phyloP scores from a whole-genome alignment of 1,284 basidiomycete genomes.

The Papiliotrema laurentii region DNA sequence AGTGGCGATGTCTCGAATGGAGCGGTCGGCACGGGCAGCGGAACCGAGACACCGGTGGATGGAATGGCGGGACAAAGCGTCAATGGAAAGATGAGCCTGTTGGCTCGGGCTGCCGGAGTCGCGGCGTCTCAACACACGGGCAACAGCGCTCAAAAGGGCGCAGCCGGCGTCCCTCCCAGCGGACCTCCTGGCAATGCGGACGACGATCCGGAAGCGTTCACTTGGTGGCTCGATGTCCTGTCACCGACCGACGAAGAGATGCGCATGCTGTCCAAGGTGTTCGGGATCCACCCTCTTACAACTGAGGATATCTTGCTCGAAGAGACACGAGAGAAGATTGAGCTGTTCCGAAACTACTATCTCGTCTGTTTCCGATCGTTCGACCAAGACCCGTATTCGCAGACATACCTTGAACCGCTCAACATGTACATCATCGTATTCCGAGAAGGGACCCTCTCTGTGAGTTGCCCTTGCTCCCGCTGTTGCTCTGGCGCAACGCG shows the following conservation, averaged over 20 bases:
- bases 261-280: constrained; percentile 93
- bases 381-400: constrained; percentile 97
- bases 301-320: constrained; percentile 99
- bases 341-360: constrained; percentile 98
- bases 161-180: constrained; percentile 3
- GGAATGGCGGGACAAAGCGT: not conserved
- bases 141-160: constrained; percentile 10
- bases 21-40: not conserved
- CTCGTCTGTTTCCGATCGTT: constrained; percentile 99
- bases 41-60: not conserved
- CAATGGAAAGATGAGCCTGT: constrained; percentile 28
- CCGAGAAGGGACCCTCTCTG: constrained; percentile 91
- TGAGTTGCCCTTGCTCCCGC: constrained; percentile 48
- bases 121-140: constrained; percentile 25
- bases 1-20: constrained; percentile 1
- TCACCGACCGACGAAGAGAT: constrained; percentile 97
- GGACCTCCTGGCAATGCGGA: constrained; percentile 13
- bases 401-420: constrained; percentile 93
- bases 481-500: constrained; percentile 28
- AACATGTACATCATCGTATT: constrained; percentile 99
- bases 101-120: constrained; percentile 28
- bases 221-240: constrained; percentile 97
- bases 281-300: constrained; percentile 94
- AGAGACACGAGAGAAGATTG: constrained; percentile 99
- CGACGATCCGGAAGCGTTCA: constrained; percentile 62